Evolutionary conservation across 129 eudicot species (phyloP).

Genomic region (Flaveria sonorensis): DNA sequence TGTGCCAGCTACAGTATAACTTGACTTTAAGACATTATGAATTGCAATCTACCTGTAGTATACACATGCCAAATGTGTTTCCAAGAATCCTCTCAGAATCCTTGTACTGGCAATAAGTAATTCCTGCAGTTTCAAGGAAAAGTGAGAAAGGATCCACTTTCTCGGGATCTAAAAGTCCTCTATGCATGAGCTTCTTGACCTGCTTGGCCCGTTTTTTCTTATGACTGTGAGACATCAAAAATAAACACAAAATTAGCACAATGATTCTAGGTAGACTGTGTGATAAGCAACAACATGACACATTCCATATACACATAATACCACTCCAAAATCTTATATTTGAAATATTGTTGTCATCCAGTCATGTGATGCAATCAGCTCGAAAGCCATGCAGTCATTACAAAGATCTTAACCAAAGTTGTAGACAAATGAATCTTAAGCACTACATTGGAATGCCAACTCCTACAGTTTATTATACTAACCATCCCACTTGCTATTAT

Average conservation of each 20-base stretch:
- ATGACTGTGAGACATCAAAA: slow-evolving; percentile 51
- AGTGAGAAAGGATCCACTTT: slow-evolving; percentile 79
- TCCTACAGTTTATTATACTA: neutral
- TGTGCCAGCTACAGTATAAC: neutral
- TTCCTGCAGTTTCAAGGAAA: slow-evolving; percentile 68
- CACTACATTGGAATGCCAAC: neutral
- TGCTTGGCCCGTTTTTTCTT: slow-evolving; percentile 77
- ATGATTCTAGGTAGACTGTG: neutral
- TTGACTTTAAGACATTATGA: slow-evolving; percentile 5
- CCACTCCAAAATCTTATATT: neutral
- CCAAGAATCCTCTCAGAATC: slow-evolving; percentile 93
- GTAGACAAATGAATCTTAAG: neutral
- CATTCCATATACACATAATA: neutral
- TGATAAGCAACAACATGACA: neutral
- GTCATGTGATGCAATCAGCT: neutral
- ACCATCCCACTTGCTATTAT: neutral
- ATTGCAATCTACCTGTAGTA: slow-evolving; percentile 65
- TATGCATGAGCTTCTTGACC: slow-evolving; percentile 62
- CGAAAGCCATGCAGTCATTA: neutral
- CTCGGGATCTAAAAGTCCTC: slow-evolving; percentile 74
- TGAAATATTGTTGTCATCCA: neutral
- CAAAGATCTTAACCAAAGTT: neutral
- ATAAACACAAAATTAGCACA: slow-evolving; percentile 21
- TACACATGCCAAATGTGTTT: slow-evolving; percentile 94
- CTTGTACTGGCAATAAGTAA: slow-evolving; percentile 80